Conservation (phyloP, 441 rosid genomes). For the Pelargonium australe region DNA sequence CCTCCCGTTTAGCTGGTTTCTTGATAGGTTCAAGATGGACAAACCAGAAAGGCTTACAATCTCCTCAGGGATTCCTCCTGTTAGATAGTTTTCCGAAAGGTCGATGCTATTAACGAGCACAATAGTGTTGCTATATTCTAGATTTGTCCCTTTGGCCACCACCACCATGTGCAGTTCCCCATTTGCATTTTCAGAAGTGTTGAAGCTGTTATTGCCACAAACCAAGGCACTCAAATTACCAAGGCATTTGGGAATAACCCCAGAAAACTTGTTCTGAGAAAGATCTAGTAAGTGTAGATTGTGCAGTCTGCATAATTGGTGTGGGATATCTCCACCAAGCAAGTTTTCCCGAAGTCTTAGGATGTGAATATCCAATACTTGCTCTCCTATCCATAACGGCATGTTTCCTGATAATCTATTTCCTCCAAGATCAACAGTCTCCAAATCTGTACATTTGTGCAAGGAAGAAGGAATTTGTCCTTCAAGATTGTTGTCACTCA, state of each 20-base stretch:
- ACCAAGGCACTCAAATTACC: slow-evolving; percentile 36
- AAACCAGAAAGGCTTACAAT: slow-evolving; percentile 28
- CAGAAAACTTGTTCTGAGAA: slow-evolving; percentile 37
- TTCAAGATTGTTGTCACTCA: slow-evolving; percentile 39
- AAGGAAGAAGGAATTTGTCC: slow-evolving; percentile 47
- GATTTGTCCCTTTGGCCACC: slow-evolving; percentile 33
- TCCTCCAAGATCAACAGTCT: slow-evolving; percentile 32
- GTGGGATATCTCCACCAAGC: slow-evolving; percentile 33
- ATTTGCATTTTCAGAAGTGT: background rate
- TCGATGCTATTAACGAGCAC: slow-evolving; percentile 32
- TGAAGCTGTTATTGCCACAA: slow-evolving; percentile 14
- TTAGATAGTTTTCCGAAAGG: slow-evolving; percentile 44
- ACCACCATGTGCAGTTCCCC: background rate
- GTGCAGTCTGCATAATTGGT: slow-evolving; percentile 22
- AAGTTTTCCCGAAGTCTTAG: slow-evolving; percentile 27
- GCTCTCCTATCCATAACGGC: slow-evolving; percentile 28
- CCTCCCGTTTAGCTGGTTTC: slow-evolving; percentile 31
- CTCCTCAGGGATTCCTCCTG: slow-evolving; percentile 41
- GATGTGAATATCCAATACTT: slow-evolving; percentile 19
- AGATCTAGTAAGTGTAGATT: slow-evolving; percentile 42
- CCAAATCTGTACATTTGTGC: slow-evolving; percentile 45
- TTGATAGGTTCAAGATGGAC: slow-evolving; percentile 38
- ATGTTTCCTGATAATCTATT: slow-evolving; percentile 24
- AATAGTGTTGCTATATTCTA: slow-evolving; percentile 24
- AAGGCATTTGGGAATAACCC: slow-evolving; percentile 44